A percentile compares a stretch with the other conserved stretches of the same genome.
These are phyloP conservation scores for Rhamnella rubrinervis DNA, from an alignment of 331 rosid species.

Conservation along the genomic window DNA sequence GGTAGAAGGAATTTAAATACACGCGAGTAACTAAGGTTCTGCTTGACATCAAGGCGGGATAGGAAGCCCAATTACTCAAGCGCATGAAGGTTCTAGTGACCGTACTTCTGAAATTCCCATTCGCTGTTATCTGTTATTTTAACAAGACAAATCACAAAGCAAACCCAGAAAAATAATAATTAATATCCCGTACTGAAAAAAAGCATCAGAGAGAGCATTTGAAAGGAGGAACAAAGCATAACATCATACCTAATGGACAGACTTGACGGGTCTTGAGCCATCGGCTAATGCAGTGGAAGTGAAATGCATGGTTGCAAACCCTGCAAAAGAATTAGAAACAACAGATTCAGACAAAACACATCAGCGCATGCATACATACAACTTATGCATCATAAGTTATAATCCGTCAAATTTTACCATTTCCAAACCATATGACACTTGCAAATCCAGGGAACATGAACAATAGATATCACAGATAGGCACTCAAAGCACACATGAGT, in stretches of 20 bases:
- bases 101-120: slow-evolving; percentile 63
- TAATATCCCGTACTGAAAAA: not conserved
- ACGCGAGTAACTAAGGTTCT: too few relatives aligned
- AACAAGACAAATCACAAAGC: not conserved
- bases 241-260: slow-evolving; percentile 41
- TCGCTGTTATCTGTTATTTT: slow-evolving; percentile 43
- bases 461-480: not conserved
- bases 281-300: slow-evolving; percentile 57
- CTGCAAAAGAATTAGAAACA: slow-evolving; percentile 16
- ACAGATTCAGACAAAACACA: not conserved
- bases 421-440: not conserved
- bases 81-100: slow-evolving; percentile 34
- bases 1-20: too few relatives aligned
- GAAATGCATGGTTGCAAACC: slow-evolving; percentile 59
- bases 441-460: not conserved
- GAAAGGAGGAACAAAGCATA: not conserved
- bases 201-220: not conserved
- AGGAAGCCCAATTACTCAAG: not conserved
- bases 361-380: not conserved
- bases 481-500: not conserved
- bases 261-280: slow-evolving; percentile 65
- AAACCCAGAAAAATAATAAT: not conserved
- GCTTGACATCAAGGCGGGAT: not conserved
- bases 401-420: not conserved
- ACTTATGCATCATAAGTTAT: not conserved